Evolutionary conservation across 306 rosid species (phyloP).

Genomic region (Quercus alba): DNA sequence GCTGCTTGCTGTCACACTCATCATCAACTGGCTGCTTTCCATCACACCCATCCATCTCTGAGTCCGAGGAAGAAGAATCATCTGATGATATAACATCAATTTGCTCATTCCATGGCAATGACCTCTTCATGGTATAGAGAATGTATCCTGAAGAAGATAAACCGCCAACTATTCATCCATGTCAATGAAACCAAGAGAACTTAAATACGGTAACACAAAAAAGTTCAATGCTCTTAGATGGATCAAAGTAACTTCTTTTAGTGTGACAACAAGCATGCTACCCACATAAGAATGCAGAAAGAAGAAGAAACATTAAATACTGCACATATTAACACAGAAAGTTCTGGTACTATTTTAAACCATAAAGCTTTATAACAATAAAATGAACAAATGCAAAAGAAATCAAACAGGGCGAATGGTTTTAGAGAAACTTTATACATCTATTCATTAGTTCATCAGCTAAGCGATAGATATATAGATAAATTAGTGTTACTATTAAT

Average conservation of each 20-base stretch:
- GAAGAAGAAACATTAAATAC: background rate
- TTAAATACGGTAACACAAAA: background rate
- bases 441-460: no score
- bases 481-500: no score
- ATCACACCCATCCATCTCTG: conserved; percentile 26
- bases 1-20: conserved; percentile 22
- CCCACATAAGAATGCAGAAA: background rate
- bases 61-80: conserved; percentile 51
- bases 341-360: background rate
- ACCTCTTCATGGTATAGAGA: conserved; percentile 49
- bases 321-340: background rate
- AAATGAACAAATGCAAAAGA: background rate
- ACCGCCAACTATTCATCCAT: background rate
- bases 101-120: conserved; percentile 47
- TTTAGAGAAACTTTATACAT: no score
- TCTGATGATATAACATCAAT: conserved; percentile 47
- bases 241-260: background rate
- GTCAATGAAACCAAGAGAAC: background rate
- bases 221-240: background rate
- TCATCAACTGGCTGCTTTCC: conserved; percentile 12
- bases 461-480: no score
- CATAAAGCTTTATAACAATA: background rate
- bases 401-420: background rate
- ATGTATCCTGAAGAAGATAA: conserved; percentile 13
- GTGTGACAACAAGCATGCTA: background rate